Percentiles rank a stretch among this genome's conserved stretches.
Conservation (phyloP, 352 stramenopile genomes). For the Pilasporangium apinafurcum region DNA sequence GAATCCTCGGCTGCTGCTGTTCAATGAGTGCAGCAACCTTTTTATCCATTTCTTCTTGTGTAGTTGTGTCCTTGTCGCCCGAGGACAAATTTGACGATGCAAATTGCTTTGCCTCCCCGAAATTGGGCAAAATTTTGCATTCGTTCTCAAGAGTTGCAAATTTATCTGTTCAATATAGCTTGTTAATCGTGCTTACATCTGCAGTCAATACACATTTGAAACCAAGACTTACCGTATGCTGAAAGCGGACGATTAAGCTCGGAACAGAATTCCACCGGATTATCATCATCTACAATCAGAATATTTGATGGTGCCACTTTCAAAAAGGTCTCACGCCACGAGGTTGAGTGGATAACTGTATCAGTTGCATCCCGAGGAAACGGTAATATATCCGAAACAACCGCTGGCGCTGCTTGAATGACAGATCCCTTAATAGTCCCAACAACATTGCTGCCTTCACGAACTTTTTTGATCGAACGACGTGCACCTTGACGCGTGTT, state of each 20-base stretch:
- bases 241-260: conserved; percentile 22
- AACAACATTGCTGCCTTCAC: conserved; percentile 1
- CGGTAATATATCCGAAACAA: conserved; percentile 22
- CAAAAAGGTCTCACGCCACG: conserved; percentile 37
- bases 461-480: neutral
- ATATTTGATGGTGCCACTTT: conserved; percentile 24
- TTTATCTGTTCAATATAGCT: conserved; percentile 21
- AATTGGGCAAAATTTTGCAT: conserved; percentile 34
- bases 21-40: conserved; percentile 33
- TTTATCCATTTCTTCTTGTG: conserved; percentile 44
- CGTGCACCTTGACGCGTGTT: conserved; percentile 8
- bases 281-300: conserved; percentile 9
- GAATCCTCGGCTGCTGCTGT: conserved; percentile 34
- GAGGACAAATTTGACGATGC: conserved; percentile 9
- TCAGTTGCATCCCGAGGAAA: conserved; percentile 16
- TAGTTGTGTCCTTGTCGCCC: conserved; percentile 2
- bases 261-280: conserved; percentile 21
- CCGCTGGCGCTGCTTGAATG: conserved; percentile 8
- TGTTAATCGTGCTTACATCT: conserved; percentile 3
- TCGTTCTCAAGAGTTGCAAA: conserved; percentile 32
- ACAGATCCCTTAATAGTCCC: too few species aligned
- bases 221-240: conserved; percentile 25
- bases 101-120: conserved; percentile 34
- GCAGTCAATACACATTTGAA: neutral
- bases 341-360: conserved; percentile 40